These are phyloP conservation scores for Mycena albidolilacea DNA, from an alignment of 768 basidiomycete species.

Conservation along the genomic window DNA sequence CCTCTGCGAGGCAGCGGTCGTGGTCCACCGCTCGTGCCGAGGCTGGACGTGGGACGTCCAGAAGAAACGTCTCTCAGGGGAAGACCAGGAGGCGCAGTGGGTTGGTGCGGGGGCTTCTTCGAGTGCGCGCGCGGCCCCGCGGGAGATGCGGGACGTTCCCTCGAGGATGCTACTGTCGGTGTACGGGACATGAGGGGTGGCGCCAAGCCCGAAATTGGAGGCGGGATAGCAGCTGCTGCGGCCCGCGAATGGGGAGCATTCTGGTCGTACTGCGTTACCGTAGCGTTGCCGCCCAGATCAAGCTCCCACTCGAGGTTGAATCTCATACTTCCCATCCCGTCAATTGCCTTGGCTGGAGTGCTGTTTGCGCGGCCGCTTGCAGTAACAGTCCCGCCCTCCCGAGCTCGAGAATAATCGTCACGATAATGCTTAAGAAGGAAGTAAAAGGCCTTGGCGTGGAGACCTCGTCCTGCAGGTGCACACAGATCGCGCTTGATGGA, in stretches of 20 bases:
- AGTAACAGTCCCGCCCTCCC: slow-evolving; percentile 57
- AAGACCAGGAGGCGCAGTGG: slow-evolving; percentile 14
- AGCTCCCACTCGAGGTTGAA: slow-evolving; percentile 59
- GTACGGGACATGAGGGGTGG: slow-evolving; percentile 44
- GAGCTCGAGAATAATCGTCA: slow-evolving; percentile 67
- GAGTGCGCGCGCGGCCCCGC: slow-evolving; percentile 61
- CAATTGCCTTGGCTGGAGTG: slow-evolving; percentile 32
- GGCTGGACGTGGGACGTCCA: slow-evolving; percentile 45
- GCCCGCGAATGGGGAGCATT: slow-evolving; percentile 33
- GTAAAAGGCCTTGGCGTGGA: slow-evolving; percentile 91
- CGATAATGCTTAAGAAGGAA: slow-evolving; percentile 85
- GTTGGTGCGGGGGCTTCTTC: slow-evolving; percentile 19
- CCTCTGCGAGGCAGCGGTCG: slow-evolving; percentile 55
- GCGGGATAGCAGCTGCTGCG: slow-evolving; percentile 26
- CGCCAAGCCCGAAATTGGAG: slow-evolving; percentile 35
- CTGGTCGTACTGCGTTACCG: slow-evolving; percentile 47
- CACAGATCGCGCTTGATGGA: slow-evolving; percentile 77
- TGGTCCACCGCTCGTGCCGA: slow-evolving; percentile 46
- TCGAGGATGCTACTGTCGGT: slow-evolving; percentile 45
- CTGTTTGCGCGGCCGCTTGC: slow-evolving; percentile 21
- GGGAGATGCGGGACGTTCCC: slow-evolving; percentile 64
- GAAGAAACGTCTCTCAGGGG: slow-evolving; percentile 28
- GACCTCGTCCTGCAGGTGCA: slow-evolving; percentile 77
- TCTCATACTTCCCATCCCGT: slow-evolving; percentile 47
- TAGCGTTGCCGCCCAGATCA: slow-evolving; percentile 43